Percentiles rank a stretch among this genome's conserved stretches.
Conservation (phyloP, 1,139 yeast genomes). For the Yamadazyma dendronema region DNA sequence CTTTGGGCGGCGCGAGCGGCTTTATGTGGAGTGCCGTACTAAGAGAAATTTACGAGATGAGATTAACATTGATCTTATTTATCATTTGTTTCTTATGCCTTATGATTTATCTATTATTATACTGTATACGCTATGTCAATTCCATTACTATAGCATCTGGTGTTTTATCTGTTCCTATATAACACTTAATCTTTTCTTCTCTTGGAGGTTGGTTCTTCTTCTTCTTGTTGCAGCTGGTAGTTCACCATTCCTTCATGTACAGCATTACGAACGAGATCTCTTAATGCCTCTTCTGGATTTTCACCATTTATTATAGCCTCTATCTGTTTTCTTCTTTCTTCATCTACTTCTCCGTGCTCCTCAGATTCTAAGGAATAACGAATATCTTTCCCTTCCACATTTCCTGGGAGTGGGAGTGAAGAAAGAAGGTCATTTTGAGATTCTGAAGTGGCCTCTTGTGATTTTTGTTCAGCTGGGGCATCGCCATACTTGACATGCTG, state of each 20-base stretch:
- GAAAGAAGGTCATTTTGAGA: slow-evolving; percentile 12
- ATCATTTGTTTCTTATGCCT: background rate
- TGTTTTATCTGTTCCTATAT: background rate
- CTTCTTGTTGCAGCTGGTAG: slow-evolving; percentile 19
- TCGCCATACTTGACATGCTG: slow-evolving; percentile 38
- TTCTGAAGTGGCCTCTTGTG: too few species aligned
- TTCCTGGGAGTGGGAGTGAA: slow-evolving; percentile 42
- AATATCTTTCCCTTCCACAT: slow-evolving; percentile 51
- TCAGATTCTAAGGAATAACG: slow-evolving; percentile 56
- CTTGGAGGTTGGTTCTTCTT: slow-evolving; percentile 8
- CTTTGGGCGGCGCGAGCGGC: background rate
- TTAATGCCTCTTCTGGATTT: slow-evolving; percentile 73
- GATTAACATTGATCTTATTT: too few species aligned
- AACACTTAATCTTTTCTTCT: slow-evolving; percentile 20
- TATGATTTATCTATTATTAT: too few species aligned
- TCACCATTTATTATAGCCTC: slow-evolving; percentile 75
- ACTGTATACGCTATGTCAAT: too few species aligned
- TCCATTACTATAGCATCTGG: too few species aligned
- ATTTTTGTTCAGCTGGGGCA: background rate
- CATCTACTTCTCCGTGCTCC: slow-evolving; percentile 28
- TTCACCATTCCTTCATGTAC: slow-evolving; percentile 52
- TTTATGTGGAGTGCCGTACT: too few species aligned
- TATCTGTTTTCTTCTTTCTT: slow-evolving; percentile 60
- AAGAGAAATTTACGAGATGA: too few species aligned
- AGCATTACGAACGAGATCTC: slow-evolving; percentile 63